phyloP scores from a whole-genome alignment of 345 rosid species.

The Citrus hindsii region DNA sequence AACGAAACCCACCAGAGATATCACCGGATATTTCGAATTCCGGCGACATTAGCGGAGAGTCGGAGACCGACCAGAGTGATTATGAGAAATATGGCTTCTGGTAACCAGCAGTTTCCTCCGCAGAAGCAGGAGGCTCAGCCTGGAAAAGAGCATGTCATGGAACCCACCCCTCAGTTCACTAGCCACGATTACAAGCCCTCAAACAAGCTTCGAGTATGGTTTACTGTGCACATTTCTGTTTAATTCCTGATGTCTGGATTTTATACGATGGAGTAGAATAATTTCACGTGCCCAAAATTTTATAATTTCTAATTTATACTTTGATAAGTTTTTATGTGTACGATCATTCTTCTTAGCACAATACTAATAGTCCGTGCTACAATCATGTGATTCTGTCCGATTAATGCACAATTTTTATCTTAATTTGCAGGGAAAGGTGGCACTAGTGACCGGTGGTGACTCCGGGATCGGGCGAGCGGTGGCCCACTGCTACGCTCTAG shows the following conservation, averaged over 20 bases:
- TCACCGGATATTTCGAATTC: slow-evolving; percentile 5
- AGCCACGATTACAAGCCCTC: slow-evolving; percentile 57
- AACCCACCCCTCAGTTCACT: slow-evolving; percentile 54
- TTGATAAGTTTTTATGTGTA: too few relatives aligned
- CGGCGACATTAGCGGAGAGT: background rate
- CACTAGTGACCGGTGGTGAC: slow-evolving; percentile 74
- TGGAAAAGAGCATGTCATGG: slow-evolving; percentile 64
- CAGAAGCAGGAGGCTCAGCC: slow-evolving; percentile 70
- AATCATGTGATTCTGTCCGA: too few relatives aligned
- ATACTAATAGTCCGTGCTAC: too few relatives aligned
- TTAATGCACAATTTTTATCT: too few relatives aligned
- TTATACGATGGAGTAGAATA: too few relatives aligned
- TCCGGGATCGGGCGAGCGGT: slow-evolving; percentile 82
- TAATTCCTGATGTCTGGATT: too few relatives aligned
- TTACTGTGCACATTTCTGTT: background rate
- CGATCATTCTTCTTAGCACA: too few relatives aligned
- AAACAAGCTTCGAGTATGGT: slow-evolving; percentile 47
- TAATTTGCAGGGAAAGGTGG: slow-evolving; percentile 59
- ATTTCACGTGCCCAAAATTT: too few relatives aligned
- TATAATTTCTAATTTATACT: too few relatives aligned
- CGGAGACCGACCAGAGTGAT: slow-evolving; percentile 1
- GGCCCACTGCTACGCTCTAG: slow-evolving; percentile 39
- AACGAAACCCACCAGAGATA: slow-evolving; percentile 6
- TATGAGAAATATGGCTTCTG: slow-evolving; percentile 51
- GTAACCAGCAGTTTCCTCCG: slow-evolving; percentile 40